Conservation (phyloP, 1,139 yeast genomes). For the Zygosaccharomyces sapae region DNA sequence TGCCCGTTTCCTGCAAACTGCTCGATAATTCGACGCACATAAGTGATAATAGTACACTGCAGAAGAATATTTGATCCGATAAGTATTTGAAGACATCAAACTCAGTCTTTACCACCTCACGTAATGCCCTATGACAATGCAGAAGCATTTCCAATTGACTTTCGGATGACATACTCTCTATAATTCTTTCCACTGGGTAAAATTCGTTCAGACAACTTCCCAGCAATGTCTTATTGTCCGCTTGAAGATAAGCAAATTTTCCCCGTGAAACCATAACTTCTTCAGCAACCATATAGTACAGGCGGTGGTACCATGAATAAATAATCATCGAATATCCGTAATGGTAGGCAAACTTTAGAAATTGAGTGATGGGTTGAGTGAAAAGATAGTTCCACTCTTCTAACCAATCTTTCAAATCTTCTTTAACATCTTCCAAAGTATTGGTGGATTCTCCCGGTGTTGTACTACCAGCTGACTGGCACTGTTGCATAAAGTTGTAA, state of each 20-base stretch:
- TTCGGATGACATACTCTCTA: conserved; percentile 14
- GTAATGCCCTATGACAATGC: conserved; percentile 19
- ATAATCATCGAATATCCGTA: conserved; percentile 55
- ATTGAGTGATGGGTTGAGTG: conserved; percentile 70
- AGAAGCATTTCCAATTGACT: conserved; percentile 13
- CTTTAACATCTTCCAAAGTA: conserved; percentile 35
- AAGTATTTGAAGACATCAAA: conserved; percentile 20
- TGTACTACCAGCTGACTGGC: conserved; percentile 19
- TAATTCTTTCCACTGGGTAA: conserved; percentile 17
- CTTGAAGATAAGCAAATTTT: neutral
- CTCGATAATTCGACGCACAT: conserved; percentile 15
- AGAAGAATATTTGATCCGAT: conserved; percentile 24
- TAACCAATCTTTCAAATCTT: conserved; percentile 53
- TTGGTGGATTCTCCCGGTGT: conserved; percentile 20
- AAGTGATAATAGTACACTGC: conserved; percentile 19
- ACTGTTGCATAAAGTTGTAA: conserved; percentile 55
- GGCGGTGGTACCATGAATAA: conserved; percentile 30
- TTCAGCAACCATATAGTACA: conserved; percentile 1
- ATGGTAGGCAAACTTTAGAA: conserved; percentile 70
- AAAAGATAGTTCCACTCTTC: conserved; percentile 70
- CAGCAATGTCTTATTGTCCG: conserved; percentile 11
- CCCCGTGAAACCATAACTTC: neutral
- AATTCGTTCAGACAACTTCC: conserved; percentile 13
- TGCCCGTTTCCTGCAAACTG: conserved; percentile 10
- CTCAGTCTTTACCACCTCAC: conserved; percentile 16